A percentile compares a stretch with the other conserved stretches of the same genome.
Conservation (phyloP, 73 alveolate species). For the Stentor coeruleus region DNA sequence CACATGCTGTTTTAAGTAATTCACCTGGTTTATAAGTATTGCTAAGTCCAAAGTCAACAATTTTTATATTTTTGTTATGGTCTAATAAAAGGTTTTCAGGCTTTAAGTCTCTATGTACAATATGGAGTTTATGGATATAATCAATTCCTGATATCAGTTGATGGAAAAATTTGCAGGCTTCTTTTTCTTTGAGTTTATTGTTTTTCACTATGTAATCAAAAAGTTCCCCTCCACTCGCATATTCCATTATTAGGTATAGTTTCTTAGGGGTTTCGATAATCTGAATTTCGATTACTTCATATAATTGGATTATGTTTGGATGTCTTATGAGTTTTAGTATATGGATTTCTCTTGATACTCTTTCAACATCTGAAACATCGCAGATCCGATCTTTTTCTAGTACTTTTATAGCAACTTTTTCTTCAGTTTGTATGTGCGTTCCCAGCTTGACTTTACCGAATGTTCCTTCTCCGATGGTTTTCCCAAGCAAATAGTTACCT, state of each 20-base stretch:
- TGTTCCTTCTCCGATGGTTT: constrained; percentile 85
- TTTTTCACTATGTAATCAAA: constrained; percentile 50
- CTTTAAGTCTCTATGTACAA: constrained; percentile 89
- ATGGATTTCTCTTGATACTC: constrained; percentile 76
- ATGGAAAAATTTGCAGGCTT: constrained; percentile 72
- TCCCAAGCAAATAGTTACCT: constrained; percentile 34
- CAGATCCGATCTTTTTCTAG: constrained; percentile 66
- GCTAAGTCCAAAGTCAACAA: constrained; percentile 88
- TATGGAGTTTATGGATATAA: constrained; percentile 66
- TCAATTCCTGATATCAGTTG: constrained; percentile 74
- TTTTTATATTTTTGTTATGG: constrained; percentile 74
- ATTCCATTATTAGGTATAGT: constrained; percentile 47
- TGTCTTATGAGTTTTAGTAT: constrained; percentile 69
- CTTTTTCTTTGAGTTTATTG: constrained; percentile 56
- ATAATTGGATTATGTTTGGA: constrained; percentile 76
- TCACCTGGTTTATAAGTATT: constrained; percentile 22
- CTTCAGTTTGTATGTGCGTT: constrained; percentile 67
- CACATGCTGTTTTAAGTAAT: constrained; percentile 93
- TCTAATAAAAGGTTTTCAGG: constrained; percentile 96
- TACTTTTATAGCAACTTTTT: constrained; percentile 76
- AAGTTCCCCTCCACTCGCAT: constrained; percentile 58
- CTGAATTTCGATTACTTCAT: constrained; percentile 38
- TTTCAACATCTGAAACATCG: constrained; percentile 71
- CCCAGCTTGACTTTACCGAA: constrained; percentile 85
- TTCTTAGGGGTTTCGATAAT: constrained; percentile 43